Conservation (phyloP, 176 grass and related monocot genomes). For the Avena eriantha region DNA sequence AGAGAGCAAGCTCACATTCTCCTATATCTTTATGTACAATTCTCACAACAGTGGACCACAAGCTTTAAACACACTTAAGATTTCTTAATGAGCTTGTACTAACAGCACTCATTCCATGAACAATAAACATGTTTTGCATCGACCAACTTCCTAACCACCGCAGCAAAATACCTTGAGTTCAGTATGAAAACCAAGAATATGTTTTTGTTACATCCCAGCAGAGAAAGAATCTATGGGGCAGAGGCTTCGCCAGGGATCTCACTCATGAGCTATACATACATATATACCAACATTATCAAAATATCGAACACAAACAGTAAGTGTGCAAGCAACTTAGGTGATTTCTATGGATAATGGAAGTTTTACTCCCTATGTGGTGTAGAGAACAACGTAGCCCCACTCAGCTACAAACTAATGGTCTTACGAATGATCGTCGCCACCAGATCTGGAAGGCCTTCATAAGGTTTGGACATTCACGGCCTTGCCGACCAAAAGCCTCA, state of each 20-base stretch:
- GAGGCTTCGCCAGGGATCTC: slow-evolving; percentile 21
- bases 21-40: background rate
- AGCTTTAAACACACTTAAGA: slow-evolving; percentile 28
- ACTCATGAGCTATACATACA: slow-evolving; percentile 27
- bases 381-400: background rate
- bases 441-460: slow-evolving; percentile 87
- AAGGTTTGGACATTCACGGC: slow-evolving; percentile 84
- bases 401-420: slow-evolving; percentile 49
- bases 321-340: background rate
- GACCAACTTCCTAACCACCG: slow-evolving; percentile 35
- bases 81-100: slow-evolving; percentile 27
- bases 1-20: slow-evolving; percentile 19
- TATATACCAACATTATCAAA: background rate
- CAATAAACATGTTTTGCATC: slow-evolving; percentile 27
- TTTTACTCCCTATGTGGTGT: background rate
- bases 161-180: slow-evolving; percentile 23
- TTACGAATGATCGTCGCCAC: slow-evolving; percentile 90
- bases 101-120: slow-evolving; percentile 33
- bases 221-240: slow-evolving; percentile 19
- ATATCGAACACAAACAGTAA: slow-evolving; percentile 20
- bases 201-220: slow-evolving; percentile 24
- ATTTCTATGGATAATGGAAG: background rate
- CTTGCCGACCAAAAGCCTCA: slow-evolving; percentile 60
- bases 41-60: slow-evolving; percentile 43
- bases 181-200: slow-evolving; percentile 29